Evolutionary conservation across 441 rosid genomes (phyloP).

Genomic region (Arabidopsis lyrata): DNA sequence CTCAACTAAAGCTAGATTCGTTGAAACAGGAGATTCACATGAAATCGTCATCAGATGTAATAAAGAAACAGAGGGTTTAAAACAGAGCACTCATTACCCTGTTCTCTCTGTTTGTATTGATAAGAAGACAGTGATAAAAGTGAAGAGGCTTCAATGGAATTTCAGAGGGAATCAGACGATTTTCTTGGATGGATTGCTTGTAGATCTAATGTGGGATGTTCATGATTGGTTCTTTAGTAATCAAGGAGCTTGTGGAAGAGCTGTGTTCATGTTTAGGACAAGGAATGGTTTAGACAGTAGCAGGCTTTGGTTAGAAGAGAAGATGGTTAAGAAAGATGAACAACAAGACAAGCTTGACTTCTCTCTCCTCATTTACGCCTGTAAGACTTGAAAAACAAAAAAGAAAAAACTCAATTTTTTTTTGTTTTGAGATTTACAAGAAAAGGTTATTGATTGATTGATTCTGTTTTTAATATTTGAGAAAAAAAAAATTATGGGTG

Average conservation of each 20-base stretch:
- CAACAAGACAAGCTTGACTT: slow-evolving; percentile 74
- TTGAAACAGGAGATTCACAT: slow-evolving; percentile 60
- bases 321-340: slow-evolving; percentile 60
- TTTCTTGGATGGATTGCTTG: slow-evolving; percentile 75
- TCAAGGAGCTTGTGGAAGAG: slow-evolving; percentile 56
- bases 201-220: slow-evolving; percentile 94
- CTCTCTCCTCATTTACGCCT: slow-evolving; percentile 82
- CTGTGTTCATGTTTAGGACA: slow-evolving; percentile 90
- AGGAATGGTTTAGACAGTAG: slow-evolving; percentile 82
- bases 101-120: slow-evolving; percentile 73
- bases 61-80: slow-evolving; percentile 65
- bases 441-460: slow-evolving; percentile 9
- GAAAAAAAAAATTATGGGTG: slow-evolving; percentile 31
- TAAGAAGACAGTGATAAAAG: slow-evolving; percentile 72
- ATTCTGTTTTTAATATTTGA: slow-evolving; percentile 21
- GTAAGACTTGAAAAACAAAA: slow-evolving; percentile 52
- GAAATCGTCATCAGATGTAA: slow-evolving; percentile 68
- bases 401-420: slow-evolving; percentile 25
- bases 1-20: slow-evolving; percentile 71
- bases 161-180: slow-evolving; percentile 89
- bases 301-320: slow-evolving; percentile 82
- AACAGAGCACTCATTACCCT: slow-evolving; percentile 52
- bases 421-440: slow-evolving; percentile 22
- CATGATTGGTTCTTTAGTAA: slow-evolving; percentile 84
- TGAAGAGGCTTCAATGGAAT: slow-evolving; percentile 88